These are phyloP conservation scores for Thraustochytrium striatum DNA, from an alignment of 352 stramenopile genomes.

Conservation along the genomic window DNA sequence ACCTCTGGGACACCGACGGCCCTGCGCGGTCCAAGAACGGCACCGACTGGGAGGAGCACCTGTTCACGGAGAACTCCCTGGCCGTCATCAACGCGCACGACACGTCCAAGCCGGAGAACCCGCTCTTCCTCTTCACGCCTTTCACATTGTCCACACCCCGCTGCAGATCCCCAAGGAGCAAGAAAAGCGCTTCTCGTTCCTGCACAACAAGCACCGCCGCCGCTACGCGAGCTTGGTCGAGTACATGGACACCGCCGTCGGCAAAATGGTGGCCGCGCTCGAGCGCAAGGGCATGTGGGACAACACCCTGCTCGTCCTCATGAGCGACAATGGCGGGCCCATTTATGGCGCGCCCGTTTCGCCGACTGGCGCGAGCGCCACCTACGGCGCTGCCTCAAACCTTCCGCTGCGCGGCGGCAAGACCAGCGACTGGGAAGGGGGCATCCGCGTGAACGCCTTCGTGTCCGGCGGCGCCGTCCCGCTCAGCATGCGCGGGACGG, in stretches of 20 bases:
- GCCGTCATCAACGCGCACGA: not conserved
- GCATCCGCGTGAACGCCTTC: constrained; percentile 52
- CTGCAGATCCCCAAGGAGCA: not conserved
- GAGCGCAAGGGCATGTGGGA: constrained; percentile 4
- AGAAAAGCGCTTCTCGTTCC: not conserved
- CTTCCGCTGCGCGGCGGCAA: constrained; percentile 56
- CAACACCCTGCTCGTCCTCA: not conserved
- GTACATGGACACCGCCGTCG: not conserved
- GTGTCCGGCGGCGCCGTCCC: constrained; percentile 52
- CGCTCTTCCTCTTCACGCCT: not conserved
- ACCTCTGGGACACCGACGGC: not conserved
- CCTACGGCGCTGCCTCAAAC: constrained; percentile 49
- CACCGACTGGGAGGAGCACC: not conserved
- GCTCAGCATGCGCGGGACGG: constrained; percentile 19
- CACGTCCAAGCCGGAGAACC: not conserved
- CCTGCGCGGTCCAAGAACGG: not conserved
- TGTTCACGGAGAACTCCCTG: not conserved
- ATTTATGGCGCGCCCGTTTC: not conserved
- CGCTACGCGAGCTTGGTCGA: not conserved
- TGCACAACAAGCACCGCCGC: not conserved
- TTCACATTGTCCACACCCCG: not conserved
- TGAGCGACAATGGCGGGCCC: not conserved
- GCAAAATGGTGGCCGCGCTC: not conserved
- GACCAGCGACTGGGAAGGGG: constrained; percentile 54
- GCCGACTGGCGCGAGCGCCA: too few species aligned